phyloP scores from a whole-genome alignment of 192 early-diverging fungal species.

The Backusella westeae region DNA sequence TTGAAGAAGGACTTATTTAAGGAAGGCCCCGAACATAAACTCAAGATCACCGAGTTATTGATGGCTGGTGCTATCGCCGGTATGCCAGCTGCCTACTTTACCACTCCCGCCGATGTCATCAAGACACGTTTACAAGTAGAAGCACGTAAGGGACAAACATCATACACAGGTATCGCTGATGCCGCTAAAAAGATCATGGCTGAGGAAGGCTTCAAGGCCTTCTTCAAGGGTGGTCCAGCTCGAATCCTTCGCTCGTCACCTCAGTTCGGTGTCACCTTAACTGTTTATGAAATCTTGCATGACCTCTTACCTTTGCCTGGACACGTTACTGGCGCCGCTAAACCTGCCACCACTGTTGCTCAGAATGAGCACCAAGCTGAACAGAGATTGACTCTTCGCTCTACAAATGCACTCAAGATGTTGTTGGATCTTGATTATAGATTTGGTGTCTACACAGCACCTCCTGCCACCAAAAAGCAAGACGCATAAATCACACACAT shows the following conservation, averaged over 20 bases:
- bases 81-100: conserved; percentile 96
- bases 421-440: conserved; percentile 49
- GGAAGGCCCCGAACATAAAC: conserved; percentile 75
- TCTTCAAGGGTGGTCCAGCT: conserved; percentile 97
- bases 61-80: conserved; percentile 91
- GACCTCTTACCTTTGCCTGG: conserved; percentile 54
- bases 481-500: not conserved
- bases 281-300: conserved; percentile 89
- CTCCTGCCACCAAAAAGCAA: not conserved
- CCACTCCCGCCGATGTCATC: conserved; percentile 97
- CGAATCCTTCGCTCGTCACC: conserved; percentile 89
- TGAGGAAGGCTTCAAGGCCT: conserved; percentile 92
- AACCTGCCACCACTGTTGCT: not conserved
- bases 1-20: conserved; percentile 90
- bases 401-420: conserved; percentile 57
- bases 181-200: conserved; percentile 82
- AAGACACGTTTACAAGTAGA: conserved; percentile 98
- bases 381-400: conserved; percentile 35
- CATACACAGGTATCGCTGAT: conserved; percentile 83
- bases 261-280: conserved; percentile 96
- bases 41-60: conserved; percentile 68
- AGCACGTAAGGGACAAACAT: conserved; percentile 83
- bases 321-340: conserved; percentile 15
- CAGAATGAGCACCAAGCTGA: conserved; percentile 2
- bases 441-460: conserved; percentile 35